Evolutionary conservation across 805 yeast species (phyloP), one percentile per base, ranked within the genome.

Genomic region (Candida methanosorbosa): DNA sequence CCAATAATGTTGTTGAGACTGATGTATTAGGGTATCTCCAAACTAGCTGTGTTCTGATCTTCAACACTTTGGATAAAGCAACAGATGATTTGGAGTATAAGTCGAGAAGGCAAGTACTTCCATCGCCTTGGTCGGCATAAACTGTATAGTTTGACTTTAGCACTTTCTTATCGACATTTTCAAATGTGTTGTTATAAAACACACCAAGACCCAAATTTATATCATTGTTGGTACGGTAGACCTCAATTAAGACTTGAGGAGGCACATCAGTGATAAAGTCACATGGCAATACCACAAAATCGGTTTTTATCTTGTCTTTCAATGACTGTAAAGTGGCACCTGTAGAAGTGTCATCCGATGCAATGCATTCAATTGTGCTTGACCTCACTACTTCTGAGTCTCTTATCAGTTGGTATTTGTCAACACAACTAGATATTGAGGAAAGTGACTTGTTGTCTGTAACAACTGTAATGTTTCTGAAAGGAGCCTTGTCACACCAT

Each of bases 251-350:
- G 15, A 81, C 80, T 49, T 84, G 90, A 9, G 97, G 95, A 4
- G 95, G 95, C 26, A 90, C 64, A 52, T 88, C 90, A 2, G 97
- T 87, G 35, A 94, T 67, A 53, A 92, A 84, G 56, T 94, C 98
- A 61, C 97, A 90, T 7, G 97, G 97, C 36, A 92, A 60, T 22
- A 92, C 57, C n/a, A 87, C 84, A 49, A 86, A 79, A 51, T 79
- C 78, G 23, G 66, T 50, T 5, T 44, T 38, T 21, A 61, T 49
- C 35, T 59, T 52, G 39, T 60, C 63, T 32, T 71, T 62, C 41
- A 71, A 57, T 37, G 73, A 69, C 30, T 67, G 64, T 27, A 85
- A 50, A 32, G 78, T 62, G 35, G 68, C 75, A n/a, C 92, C 94
- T 13, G 84, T 78, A 12, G 70, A 54, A 13, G 67, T 70, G 9